Percentiles rank a stretch among this genome's conserved stretches.
Conservation (phyloP, 768 basidiomycete genomes). For the Boletus reticulatus region DNA sequence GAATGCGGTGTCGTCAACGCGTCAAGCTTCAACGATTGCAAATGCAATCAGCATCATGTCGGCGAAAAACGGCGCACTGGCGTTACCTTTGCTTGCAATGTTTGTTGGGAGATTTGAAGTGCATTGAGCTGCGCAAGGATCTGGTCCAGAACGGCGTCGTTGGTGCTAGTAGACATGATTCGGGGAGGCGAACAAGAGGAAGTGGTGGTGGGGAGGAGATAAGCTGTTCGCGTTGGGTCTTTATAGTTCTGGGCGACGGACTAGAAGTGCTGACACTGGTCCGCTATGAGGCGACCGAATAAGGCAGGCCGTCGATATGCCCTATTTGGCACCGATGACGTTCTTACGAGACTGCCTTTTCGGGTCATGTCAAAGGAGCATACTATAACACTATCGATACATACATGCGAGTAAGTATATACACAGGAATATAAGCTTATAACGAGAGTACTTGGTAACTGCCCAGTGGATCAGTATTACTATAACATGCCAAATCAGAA, state of each 20-base stretch:
- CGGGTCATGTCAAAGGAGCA: not conserved
- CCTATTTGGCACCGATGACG: too few species aligned
- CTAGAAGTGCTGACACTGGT: too few species aligned
- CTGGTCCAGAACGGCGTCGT: constrained; percentile 63
- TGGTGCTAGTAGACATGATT: constrained; percentile 27
- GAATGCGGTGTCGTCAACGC: constrained; percentile 31
- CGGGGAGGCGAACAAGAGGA: not conserved
- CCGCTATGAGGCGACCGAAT: too few species aligned
- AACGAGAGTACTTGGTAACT: not conserved
- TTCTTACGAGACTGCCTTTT: constrained; percentile 1
- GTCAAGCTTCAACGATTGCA: constrained; percentile 46
- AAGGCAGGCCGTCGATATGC: too few species aligned
- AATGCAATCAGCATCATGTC: not conserved
- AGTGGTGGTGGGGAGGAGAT: constrained; percentile 8
- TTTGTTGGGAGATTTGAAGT: constrained; percentile 73
- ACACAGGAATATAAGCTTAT: too few species aligned
- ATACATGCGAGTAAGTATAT: too few species aligned
- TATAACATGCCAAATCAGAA: not conserved
- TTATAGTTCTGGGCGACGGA: constrained; percentile 1
- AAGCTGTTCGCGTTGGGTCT: not conserved
- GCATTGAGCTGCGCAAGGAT: constrained; percentile 70
- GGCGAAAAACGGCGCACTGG: not conserved
- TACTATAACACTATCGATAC: too few species aligned
- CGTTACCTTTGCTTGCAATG: constrained; percentile 72
- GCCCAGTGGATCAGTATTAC: not conserved